These are phyloP conservation scores for Aspergillus clavatus DNA, from an alignment of 2,329 filamentous ascomycete genomes.

Conservation along the genomic window DNA sequence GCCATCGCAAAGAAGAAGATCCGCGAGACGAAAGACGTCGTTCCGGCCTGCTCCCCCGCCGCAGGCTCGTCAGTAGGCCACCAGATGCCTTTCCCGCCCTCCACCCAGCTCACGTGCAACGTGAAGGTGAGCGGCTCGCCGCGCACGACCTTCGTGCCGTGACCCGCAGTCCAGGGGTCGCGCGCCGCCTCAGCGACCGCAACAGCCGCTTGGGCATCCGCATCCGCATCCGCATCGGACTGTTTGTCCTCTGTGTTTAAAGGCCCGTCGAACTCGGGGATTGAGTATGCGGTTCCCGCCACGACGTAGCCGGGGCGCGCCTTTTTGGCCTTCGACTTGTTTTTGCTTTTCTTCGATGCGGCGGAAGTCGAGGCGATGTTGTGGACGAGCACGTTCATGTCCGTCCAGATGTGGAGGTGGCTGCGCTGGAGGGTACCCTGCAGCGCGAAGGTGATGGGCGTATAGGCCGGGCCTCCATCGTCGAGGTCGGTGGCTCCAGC, in stretches of 20 bases:
- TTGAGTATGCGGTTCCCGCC: conserved; percentile 80
- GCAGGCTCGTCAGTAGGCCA: conserved; percentile 22
- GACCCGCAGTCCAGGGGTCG: conserved; percentile 45
- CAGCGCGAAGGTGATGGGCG: conserved; percentile 81
- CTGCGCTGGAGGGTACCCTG: conserved; percentile 82
- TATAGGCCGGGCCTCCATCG: conserved; percentile 40
- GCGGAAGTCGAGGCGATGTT: conserved; percentile 31
- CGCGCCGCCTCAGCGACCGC: conserved; percentile 39
- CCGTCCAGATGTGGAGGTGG: conserved; percentile 85
- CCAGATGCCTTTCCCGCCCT: conserved; percentile 37
- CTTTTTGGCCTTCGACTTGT: conserved; percentile 52
- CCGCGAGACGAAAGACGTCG: conserved; percentile 23
- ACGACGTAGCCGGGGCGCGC: conserved; percentile 68
- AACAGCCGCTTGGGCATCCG: conserved; percentile 42
- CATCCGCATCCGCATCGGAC: conserved; percentile 7
- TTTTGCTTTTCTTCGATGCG: conserved; percentile 30
- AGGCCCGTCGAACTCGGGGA: conserved; percentile 61
- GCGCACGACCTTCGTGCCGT: conserved; percentile 67
- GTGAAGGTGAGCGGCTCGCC: conserved; percentile 75
- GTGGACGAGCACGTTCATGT: conserved; percentile 84
- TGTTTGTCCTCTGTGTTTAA: conserved; percentile 11
- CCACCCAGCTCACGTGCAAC: conserved; percentile 74
- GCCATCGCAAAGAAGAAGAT: conserved; percentile 35
- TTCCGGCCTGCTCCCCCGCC: conserved; percentile 8
- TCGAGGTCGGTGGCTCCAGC: conserved; percentile 43